phyloP scores from a whole-genome alignment of 2,329 filamentous ascomycete genomes.

The Orbilia ellipsospora region DNA sequence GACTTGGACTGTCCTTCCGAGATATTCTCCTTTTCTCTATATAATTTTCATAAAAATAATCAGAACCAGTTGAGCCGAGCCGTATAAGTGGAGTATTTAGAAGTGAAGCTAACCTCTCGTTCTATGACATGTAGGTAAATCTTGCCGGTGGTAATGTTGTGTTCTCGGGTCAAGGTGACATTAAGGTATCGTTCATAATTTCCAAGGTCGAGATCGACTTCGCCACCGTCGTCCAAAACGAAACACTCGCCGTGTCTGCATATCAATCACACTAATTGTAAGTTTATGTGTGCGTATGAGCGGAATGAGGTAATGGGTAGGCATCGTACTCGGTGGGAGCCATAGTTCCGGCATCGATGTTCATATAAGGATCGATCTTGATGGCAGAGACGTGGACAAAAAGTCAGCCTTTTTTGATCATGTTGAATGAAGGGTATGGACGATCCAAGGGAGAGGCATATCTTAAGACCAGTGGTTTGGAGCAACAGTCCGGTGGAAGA shows the following conservation, averaged over 20 bases:
- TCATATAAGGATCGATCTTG: conserved; percentile 80
- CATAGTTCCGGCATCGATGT: conserved; percentile 80
- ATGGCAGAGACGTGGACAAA: conserved; percentile 71
- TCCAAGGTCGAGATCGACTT: conserved; percentile 78
- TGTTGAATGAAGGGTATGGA: conserved; percentile 25
- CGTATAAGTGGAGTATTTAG: not conserved
- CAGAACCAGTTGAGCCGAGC: not conserved
- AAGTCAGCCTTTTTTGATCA: conserved; percentile 58
- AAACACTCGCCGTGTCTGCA: conserved; percentile 86
- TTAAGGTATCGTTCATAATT: conserved; percentile 85
- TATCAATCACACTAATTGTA: conserved; percentile 19
- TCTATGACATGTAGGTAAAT: conserved; percentile 91
- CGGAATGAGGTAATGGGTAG: not conserved
- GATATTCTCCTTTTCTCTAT: conserved; percentile 75
- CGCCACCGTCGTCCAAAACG: conserved; percentile 84
- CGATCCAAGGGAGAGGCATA: conserved; percentile 65
- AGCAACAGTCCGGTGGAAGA: conserved; percentile 79
- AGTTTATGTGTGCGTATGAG: conserved; percentile 6
- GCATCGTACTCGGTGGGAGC: conserved; percentile 70
- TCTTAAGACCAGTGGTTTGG: conserved; percentile 82
- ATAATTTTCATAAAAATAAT: not conserved
- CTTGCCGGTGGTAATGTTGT: conserved; percentile 98
- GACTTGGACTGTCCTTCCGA: conserved; percentile 88
- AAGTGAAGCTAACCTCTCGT: conserved; percentile 65
- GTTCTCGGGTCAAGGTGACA: conserved; percentile 82